Base-by-base conservation (phyloP, 116 monocot genomes). In the Iris pallida region DNA sequence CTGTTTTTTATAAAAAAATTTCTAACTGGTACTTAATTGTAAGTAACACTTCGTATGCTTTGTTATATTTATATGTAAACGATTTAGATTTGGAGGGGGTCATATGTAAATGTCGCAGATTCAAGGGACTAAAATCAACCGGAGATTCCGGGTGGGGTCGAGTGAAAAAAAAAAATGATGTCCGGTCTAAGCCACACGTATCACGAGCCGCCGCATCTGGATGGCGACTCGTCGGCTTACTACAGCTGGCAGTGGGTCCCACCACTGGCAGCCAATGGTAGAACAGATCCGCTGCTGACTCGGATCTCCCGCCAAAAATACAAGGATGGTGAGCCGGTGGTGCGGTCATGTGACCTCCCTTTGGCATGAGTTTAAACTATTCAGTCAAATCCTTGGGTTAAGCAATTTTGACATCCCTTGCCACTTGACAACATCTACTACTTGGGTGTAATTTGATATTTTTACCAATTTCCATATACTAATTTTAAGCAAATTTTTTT, bases 181-280 rank as follows among this genome's bases (percentile, higher is more conserved):
- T 30, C 30, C 30, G 30, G 30, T 3, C 30, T 3, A 30, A 30
- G 54, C 47, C 63, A 60, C 64, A 54, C 59, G 57, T 12, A 66
- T 66, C 74, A 74, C 74, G 66, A 66, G 74, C 74, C 66, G 74
- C 74, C 74, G 66, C 74, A 74, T 66, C 57, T 46, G 56, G 74
- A 42, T 42, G 55, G 66, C 4, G 56, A 61, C 71, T 52, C 17
- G 11, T 53, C 55, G 6, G 40, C 19, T 72, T 16, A 54, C 14
- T 42, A 54, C 72, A 72, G 45, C 72, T 72, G 55, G 60, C 61
- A 41, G 18, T 63, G 18, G 63, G 45, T 5, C 63, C 55, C 20
- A 3, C 1, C 0, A 16, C 41, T n/a, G 49, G 20, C 30, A 30
- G 17, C 64, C 43, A 57, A 16, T 7, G 1, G 73, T 8, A 0